phyloP scores from a whole-genome alignment of 768 basidiomycete genomes.

The Lactarius vividus region DNA sequence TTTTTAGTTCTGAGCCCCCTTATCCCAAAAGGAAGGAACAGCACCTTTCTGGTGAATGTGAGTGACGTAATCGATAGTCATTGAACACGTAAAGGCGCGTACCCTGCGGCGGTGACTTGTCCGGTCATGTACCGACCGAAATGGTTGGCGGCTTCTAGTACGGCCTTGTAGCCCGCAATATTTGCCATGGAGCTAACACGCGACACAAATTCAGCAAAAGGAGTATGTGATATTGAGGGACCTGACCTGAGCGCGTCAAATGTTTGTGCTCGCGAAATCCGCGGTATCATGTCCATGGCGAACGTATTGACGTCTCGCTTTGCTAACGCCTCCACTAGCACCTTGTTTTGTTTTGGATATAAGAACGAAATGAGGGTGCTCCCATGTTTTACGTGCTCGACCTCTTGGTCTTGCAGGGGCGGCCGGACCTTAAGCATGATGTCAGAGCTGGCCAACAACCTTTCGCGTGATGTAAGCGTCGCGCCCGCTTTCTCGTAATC shows the following conservation, averaged over 20 bases:
- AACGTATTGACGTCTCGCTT: conserved; percentile 67
- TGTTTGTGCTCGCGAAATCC: conserved; percentile 86
- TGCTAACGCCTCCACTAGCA: conserved; percentile 67
- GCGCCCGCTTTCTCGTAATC: conserved; percentile 80
- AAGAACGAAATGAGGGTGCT: conserved; percentile 82
- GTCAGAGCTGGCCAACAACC: conserved; percentile 66
- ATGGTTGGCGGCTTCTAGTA: conserved; percentile 84
- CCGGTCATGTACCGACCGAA: conserved; percentile 89
- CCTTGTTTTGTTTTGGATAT: conserved; percentile 79
- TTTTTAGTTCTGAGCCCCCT: conserved; percentile 2
- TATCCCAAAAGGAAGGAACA: conserved; percentile 2
- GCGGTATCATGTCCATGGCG: conserved; percentile 91
- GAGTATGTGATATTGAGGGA: neutral
- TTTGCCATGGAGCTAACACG: conserved; percentile 82
- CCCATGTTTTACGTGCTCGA: conserved; percentile 60
- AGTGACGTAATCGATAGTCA: neutral
- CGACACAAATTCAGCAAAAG: neutral
- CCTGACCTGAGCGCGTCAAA: conserved; percentile 82
- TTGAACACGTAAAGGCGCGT: conserved; percentile 34
- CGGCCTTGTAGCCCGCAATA: conserved; percentile 90
- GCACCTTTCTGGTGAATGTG: conserved; percentile 42
- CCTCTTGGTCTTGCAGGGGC: conserved; percentile 63
- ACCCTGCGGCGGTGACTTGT: conserved; percentile 90
- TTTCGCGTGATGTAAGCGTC: conserved; percentile 66
- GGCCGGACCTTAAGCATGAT: conserved; percentile 86